These are phyloP conservation scores for Gigaspora rosea DNA, from an alignment of 192 early-diverging fungal genomes.

Conservation along the genomic window DNA sequence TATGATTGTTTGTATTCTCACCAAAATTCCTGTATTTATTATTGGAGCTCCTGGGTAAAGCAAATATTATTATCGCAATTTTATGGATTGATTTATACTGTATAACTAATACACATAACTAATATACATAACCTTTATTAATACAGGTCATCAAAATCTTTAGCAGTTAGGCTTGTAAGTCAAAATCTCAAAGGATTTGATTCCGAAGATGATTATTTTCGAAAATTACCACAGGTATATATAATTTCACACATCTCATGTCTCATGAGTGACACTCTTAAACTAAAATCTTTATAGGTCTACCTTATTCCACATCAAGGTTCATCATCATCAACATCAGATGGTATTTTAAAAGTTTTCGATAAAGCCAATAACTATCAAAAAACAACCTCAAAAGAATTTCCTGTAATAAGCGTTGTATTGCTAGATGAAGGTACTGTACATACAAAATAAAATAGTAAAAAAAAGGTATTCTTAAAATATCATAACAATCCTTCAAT, in stretches of 20 bases:
- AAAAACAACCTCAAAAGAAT: conserved; percentile 17
- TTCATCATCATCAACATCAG: conserved; percentile 33
- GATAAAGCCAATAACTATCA: conserved; percentile 27
- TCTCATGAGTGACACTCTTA: not conserved
- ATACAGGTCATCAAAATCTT: conserved; percentile 25
- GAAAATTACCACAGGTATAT: conserved; percentile 27
- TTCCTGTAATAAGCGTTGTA: conserved; percentile 24
- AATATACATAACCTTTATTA: not conserved
- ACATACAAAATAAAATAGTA: no score
- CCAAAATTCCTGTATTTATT: conserved; percentile 24
- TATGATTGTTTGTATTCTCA: conserved; percentile 31
- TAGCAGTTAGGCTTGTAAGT: conserved; percentile 25
- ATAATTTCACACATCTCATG: not conserved
- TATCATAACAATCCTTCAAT: not conserved
- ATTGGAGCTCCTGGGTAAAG: conserved; percentile 29
- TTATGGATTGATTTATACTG: not conserved
- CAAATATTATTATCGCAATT: not conserved
- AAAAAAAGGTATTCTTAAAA: no score
- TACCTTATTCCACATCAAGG: conserved; percentile 35
- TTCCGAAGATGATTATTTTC: conserved; percentile 26
- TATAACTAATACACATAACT: not conserved
- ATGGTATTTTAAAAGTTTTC: conserved; percentile 34
- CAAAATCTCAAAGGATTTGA: conserved; percentile 26
- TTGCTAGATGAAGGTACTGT: conserved; percentile 31
- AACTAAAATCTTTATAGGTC: conserved; percentile 8